phyloP scores from a whole-genome alignment of 2,329 filamentous ascomycete genomes.

The Fusarium humuli region DNA sequence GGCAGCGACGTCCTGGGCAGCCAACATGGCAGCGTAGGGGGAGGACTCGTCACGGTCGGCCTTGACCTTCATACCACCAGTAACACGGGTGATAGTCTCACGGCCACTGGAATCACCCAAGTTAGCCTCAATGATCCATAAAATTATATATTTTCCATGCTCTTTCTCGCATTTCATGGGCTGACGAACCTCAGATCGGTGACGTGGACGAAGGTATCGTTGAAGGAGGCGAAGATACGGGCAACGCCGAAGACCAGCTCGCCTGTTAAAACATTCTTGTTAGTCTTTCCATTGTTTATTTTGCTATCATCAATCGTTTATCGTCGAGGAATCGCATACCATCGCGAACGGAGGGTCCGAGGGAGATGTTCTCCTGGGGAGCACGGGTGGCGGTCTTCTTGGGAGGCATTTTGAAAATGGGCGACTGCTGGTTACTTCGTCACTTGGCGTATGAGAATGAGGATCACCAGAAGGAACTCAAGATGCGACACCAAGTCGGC shows the following conservation, averaged over 20 bases:
- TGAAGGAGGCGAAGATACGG: conserved; percentile 95
- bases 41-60: conserved; percentile 99
- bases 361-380: conserved; percentile 96
- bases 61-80: conserved; percentile 99
- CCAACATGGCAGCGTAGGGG: conserved; percentile 99
- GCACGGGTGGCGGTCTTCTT: conserved; percentile 84
- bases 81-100: conserved; percentile 99
- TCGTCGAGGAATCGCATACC: conserved; percentile 65
- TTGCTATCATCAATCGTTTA: conserved; percentile 1
- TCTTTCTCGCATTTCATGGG: conserved; percentile 37
- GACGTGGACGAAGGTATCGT: conserved; percentile 96
- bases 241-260: conserved; percentile 98
- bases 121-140: conserved; percentile 47
- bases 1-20: conserved; percentile 95
- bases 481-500: conserved; percentile 35
- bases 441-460: conserved; percentile 52
- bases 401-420: conserved; percentile 81
- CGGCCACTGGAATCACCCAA: conserved; percentile 84
- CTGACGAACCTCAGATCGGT: conserved; percentile 91
- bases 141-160: conserved; percentile 9
- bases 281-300: conserved; percentile 21
- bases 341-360: conserved; percentile 96
- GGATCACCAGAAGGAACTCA: conserved; percentile 44
- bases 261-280: conserved; percentile 66
- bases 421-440: conserved; percentile 52